Evolutionary conservation across 192 early-diverging fungal genomes (phyloP).

Genomic region (Obelidium mucronatum): DNA sequence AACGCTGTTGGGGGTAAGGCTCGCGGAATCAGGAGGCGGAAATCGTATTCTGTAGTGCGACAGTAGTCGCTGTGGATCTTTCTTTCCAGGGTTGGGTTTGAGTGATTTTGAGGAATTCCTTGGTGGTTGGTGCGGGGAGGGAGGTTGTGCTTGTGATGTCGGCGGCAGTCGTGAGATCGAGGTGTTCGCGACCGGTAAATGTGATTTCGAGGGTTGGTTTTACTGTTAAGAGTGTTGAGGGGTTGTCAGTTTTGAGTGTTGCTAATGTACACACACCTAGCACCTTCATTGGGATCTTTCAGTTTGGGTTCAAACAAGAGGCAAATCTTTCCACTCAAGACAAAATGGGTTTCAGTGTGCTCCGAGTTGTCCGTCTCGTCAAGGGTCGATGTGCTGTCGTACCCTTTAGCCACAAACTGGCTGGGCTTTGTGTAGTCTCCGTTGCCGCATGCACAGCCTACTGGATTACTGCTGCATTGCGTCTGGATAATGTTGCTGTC

Average conservation of each 20-base stretch:
- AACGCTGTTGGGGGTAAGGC: slow-evolving; percentile 5
- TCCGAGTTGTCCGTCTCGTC: neutral
- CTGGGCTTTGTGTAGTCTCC: neutral
- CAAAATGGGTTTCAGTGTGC: neutral
- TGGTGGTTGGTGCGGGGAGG: neutral
- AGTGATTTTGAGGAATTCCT: slow-evolving; percentile 3
- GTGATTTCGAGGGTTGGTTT: neutral
- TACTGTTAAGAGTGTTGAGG: slow-evolving; percentile 4
- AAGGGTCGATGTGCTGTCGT: neutral
- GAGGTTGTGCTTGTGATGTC: neutral
- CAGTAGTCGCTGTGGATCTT: neutral
- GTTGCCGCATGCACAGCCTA: slow-evolving; percentile 11
- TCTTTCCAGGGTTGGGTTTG: slow-evolving; percentile 15
- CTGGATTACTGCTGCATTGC: neutral
- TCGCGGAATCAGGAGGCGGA: neutral
- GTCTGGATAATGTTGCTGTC: neutral
- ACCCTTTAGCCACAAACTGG: neutral
- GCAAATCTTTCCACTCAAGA: neutral
- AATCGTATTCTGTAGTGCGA: neutral
- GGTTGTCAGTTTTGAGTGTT: neutral
- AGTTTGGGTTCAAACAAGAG: slow-evolving; percentile 22
- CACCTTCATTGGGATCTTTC: neutral
- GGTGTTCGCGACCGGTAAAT: slow-evolving; percentile 14
- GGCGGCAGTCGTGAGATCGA: neutral
- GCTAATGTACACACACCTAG: slow-evolving; percentile 1